Conservation (phyloP, 129 eudicot species). For the Helichrysum umbraculigerum region DNA sequence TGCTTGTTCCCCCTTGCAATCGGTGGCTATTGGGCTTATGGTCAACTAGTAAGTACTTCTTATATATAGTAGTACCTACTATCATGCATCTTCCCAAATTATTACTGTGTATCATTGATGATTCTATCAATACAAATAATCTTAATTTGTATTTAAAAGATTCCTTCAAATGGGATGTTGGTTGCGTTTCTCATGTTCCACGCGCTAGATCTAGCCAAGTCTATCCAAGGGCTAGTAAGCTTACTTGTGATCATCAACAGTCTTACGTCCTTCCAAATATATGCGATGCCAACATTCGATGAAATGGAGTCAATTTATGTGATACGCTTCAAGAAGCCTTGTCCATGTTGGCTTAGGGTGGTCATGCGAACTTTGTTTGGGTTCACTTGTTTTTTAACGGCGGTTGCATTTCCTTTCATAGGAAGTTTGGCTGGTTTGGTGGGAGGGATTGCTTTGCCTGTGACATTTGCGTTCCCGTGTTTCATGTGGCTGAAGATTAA, state of each 20-base stretch:
- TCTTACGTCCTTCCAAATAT: slow-evolving; percentile 64
- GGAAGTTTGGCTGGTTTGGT: slow-evolving; percentile 58
- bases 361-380: slow-evolving; percentile 55
- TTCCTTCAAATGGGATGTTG: slow-evolving; percentile 68
- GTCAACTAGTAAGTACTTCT: slow-evolving; percentile 38
- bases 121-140: neutral
- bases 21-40: slow-evolving; percentile 84
- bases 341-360: slow-evolving; percentile 74
- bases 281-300: slow-evolving; percentile 73
- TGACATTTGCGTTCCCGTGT: slow-evolving; percentile 77
- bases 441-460: slow-evolving; percentile 65
- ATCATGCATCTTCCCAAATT: neutral
- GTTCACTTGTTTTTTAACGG: slow-evolving; percentile 48
- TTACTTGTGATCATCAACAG: slow-evolving; percentile 61
- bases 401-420: slow-evolving; percentile 77
- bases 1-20: slow-evolving; percentile 75
- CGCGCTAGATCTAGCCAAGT: slow-evolving; percentile 43
- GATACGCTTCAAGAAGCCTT: slow-evolving; percentile 47
- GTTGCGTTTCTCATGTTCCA: slow-evolving; percentile 55
- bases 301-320: slow-evolving; percentile 60
- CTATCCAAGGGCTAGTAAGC: slow-evolving; percentile 48
- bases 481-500: slow-evolving; percentile 72
- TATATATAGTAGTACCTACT: no score
- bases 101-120: neutral
- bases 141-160: slow-evolving; percentile 33